phyloP scores from a whole-genome alignment of 2,329 filamentous ascomycete species.

The Penicillium carneum region DNA sequence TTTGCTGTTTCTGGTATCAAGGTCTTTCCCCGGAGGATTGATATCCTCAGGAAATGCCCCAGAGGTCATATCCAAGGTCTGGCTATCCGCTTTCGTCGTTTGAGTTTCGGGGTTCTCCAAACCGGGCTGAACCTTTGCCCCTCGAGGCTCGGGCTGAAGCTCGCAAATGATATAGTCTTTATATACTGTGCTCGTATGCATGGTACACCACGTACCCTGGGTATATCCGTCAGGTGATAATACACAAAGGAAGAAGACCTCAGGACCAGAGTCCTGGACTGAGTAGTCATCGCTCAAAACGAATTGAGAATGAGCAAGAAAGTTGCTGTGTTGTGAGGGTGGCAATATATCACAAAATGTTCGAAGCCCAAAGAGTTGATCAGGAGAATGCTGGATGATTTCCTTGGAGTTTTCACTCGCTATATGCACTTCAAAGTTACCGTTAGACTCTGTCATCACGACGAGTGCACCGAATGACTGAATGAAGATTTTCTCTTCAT shows the following conservation, averaged over 20 bases:
- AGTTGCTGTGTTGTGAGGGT: slow-evolving; percentile 78
- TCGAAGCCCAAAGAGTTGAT: slow-evolving; percentile 73
- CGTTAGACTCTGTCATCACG: slow-evolving; percentile 71
- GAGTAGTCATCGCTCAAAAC: slow-evolving; percentile 80
- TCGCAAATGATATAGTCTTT: slow-evolving; percentile 80
- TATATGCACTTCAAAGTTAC: slow-evolving; percentile 70
- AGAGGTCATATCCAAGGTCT: slow-evolving; percentile 2
- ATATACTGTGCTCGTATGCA: slow-evolving; percentile 74
- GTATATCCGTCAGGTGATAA: slow-evolving; percentile 61
- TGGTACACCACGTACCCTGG: slow-evolving; percentile 82
- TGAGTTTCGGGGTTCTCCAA: background rate
- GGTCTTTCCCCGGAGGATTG: background rate
- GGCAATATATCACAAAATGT: slow-evolving; percentile 84
- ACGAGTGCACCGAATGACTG: slow-evolving; percentile 80
- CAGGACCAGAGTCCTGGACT: slow-evolving; percentile 74
- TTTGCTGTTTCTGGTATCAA: background rate
- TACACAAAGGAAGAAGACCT: slow-evolving; percentile 80
- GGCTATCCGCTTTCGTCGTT: background rate
- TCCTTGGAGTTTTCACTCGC: slow-evolving; percentile 79
- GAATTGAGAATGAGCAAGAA: slow-evolving; percentile 83
- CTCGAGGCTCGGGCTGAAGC: slow-evolving; percentile 74
- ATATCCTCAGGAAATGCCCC: background rate
- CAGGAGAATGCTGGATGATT: slow-evolving; percentile 76
- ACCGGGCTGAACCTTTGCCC: background rate
- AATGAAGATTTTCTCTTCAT: slow-evolving; percentile 75